Evolutionary conservation across 148 eudicot species (phyloP).

Genomic region (Vaccinium darrowii): DNA sequence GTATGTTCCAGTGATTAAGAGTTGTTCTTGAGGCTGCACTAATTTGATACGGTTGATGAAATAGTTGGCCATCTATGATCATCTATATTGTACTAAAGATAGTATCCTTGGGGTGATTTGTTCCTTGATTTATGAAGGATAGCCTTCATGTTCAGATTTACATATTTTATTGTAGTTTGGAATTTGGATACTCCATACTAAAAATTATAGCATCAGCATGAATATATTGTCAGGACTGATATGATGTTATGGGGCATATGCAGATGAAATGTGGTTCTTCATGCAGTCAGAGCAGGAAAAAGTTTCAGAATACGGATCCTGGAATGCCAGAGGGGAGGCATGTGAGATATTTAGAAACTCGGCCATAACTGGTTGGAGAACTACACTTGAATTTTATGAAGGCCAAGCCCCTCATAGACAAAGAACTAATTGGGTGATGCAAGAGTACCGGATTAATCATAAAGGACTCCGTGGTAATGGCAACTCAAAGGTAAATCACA

Average conservation of each 20-base stretch:
- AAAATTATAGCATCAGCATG: background rate
- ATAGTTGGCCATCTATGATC: background rate
- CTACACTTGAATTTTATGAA: constrained; percentile 49
- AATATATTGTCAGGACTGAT: background rate
- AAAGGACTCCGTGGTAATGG: constrained; percentile 10
- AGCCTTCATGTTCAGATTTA: background rate
- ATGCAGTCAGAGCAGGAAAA: constrained; percentile 28
- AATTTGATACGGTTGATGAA: background rate
- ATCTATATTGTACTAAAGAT: background rate
- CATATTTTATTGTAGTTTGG: background rate
- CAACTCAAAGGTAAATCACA: constrained; percentile 36
- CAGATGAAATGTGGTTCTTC: constrained; percentile 52
- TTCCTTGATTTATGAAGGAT: background rate
- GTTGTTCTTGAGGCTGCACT: background rate
- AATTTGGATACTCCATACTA: background rate
- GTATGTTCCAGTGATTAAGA: background rate
- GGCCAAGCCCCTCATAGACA: constrained; percentile 33
- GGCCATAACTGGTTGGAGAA: constrained; percentile 56
- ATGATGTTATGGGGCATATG: constrained; percentile 13
- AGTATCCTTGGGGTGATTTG: background rate
- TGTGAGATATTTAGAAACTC: constrained; percentile 39
- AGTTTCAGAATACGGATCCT: constrained; percentile 37
- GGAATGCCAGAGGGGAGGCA: constrained; percentile 48
- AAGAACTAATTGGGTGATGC: constrained; percentile 62
- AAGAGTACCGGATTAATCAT: constrained; percentile 43